Evolutionary conservation across 2,329 filamentous ascomycete species (phyloP).

Genomic region (Fusarium sp.): DNA sequence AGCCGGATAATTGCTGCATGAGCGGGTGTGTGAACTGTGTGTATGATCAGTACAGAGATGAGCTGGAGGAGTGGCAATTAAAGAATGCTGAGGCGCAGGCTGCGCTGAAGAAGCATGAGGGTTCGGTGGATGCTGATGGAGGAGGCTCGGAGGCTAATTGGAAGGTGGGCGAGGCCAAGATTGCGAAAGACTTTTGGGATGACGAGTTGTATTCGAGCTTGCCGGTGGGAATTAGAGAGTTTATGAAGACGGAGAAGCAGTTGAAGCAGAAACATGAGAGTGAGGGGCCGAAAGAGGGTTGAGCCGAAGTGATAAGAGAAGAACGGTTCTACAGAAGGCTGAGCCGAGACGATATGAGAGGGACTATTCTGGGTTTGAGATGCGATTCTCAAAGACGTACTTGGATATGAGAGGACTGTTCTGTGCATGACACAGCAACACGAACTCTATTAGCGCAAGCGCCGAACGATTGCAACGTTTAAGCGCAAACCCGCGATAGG

Average conservation of each 20-base stretch:
- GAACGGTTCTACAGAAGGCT: background rate
- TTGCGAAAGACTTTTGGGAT: conserved; percentile 65
- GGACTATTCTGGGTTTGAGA: background rate
- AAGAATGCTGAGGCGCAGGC: conserved; percentile 71
- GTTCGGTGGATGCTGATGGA: conserved; percentile 83
- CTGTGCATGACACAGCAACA: background rate
- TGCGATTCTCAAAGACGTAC: too few species aligned
- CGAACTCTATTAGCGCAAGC: background rate
- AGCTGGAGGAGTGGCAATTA: conserved; percentile 87
- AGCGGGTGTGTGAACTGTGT: conserved; percentile 98
- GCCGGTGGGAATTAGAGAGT: conserved; percentile 92
- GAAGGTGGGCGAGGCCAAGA: conserved; percentile 56
- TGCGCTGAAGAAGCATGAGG: conserved; percentile 56
- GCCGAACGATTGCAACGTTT: background rate
- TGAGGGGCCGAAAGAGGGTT: conserved; percentile 63
- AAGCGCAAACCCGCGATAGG: background rate
- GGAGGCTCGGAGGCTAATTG: conserved; percentile 79
- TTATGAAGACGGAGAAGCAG: conserved; percentile 96
- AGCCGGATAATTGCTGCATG: conserved; percentile 99
- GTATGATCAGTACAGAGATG: conserved; percentile 91
- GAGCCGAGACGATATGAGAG: background rate
- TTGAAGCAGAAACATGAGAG: conserved; percentile 78
- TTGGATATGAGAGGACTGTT: background rate
- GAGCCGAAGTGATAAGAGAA: background rate
- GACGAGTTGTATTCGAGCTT: conserved; percentile 81